Conservation (phyloP, 495 filamentous ascomycete species). For the Talaromyces stipitatus region DNA sequence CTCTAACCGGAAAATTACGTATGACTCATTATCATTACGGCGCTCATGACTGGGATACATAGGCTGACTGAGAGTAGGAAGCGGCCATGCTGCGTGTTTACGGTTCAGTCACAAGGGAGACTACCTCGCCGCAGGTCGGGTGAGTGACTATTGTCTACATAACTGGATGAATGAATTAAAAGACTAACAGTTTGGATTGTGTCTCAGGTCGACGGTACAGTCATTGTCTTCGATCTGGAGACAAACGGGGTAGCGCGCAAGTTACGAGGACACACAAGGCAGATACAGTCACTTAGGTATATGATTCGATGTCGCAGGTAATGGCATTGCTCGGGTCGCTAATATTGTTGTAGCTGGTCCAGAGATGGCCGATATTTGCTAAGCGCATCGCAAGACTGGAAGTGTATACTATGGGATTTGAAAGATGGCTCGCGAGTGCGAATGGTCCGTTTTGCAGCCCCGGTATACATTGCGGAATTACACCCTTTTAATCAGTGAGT, state of each 20-base stretch:
- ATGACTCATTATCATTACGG: conserved; percentile 14
- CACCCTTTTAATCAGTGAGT: conserved; percentile 86
- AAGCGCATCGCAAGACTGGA: conserved; percentile 91
- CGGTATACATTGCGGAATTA: conserved; percentile 90
- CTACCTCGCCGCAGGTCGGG: conserved; percentile 86
- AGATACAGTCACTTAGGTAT: conserved; percentile 75
- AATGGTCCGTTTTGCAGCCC: conserved; percentile 77
- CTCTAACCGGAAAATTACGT: conserved; percentile 76
- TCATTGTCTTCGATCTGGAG: conserved; percentile 94
- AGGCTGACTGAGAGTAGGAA: conserved; percentile 28
- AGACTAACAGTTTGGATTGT: conserved; percentile 10
- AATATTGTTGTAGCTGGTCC: conserved; percentile 64
- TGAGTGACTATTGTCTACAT: conserved; percentile 25
- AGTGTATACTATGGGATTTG: conserved; percentile 90
- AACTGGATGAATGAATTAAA: not conserved
- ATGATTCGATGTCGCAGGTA: not conserved
- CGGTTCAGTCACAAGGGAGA: conserved; percentile 93
- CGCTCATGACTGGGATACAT: not conserved
- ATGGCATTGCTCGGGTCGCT: not conserved
- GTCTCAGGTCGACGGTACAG: conserved; percentile 69
- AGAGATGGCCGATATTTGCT: conserved; percentile 86
- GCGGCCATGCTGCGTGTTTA: conserved; percentile 59
- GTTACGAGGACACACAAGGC: conserved; percentile 80
- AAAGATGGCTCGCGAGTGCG: conserved; percentile 61
- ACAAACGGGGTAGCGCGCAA: conserved; percentile 94